Percentiles rank a stretch among this genome's conserved stretches.
phyloP scores from a whole-genome alignment of 129 eudicot genomes.

The Centaurea solstitialis region DNA sequence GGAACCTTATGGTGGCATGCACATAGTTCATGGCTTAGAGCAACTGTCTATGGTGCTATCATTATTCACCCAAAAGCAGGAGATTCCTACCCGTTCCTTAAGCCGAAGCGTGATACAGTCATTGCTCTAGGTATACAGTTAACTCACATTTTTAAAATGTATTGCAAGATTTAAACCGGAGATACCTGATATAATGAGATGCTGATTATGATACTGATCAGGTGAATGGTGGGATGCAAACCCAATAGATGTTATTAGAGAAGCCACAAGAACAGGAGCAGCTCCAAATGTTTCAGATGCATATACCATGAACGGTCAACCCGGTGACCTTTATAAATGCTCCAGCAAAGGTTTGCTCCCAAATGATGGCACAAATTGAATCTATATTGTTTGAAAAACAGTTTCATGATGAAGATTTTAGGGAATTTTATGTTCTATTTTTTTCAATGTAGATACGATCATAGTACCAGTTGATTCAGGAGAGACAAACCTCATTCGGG shows the following conservation, averaged over 20 bases:
- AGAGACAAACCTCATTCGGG: constrained; percentile 75
- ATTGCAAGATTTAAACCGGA: not conserved
- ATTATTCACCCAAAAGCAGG: constrained; percentile 36
- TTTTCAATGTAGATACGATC: constrained; percentile 57
- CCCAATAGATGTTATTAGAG: constrained; percentile 76
- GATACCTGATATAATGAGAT: constrained; percentile 10
- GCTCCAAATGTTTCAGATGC: constrained; percentile 95
- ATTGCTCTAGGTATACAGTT: constrained; percentile 38
- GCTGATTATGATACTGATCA: constrained; percentile 35
- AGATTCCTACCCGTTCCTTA: constrained; percentile 52
- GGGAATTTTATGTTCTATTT: not conserved
- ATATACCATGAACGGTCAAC: constrained; percentile 95
- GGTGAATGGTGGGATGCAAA: constrained; percentile 99
- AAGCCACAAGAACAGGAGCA: constrained; percentile 89
- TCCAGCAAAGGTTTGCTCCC: constrained; percentile 62
- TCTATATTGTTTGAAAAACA: not conserved
- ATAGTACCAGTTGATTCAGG: constrained; percentile 67
- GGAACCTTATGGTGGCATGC: constrained; percentile 70
- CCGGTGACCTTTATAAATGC: constrained; percentile 91
- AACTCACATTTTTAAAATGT: not conserved
- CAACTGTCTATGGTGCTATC: constrained; percentile 51
- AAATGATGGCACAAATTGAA: too few species aligned
- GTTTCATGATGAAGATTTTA: not conserved
- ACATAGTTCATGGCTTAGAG: constrained; percentile 53
- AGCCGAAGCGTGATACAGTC: constrained; percentile 41